These are phyloP conservation scores for Maudiozyma saulgeensis DNA, from an alignment of 805 yeast genomes.

Conservation along the genomic window DNA sequence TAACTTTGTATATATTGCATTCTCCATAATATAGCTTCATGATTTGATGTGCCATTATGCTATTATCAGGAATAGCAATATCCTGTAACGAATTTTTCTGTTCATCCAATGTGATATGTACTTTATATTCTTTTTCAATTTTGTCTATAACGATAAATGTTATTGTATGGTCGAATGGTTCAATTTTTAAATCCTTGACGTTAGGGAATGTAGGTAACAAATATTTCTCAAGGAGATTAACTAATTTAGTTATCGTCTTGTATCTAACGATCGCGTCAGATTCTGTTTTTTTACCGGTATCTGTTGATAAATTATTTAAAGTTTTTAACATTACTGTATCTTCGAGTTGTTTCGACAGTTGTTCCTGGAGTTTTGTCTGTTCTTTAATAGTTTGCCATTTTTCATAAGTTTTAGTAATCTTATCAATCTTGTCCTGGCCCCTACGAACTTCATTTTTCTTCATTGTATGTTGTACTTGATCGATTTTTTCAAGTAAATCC, in stretches of 20 bases:
- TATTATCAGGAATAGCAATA: not conserved
- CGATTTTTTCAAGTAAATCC: conserved; percentile 14
- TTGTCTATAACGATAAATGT: not conserved
- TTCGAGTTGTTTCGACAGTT: conserved; percentile 1
- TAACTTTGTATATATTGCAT: conserved; percentile 5
- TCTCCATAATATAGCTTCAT: conserved; percentile 1
- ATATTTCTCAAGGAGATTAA: not conserved
- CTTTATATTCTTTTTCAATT: too few species aligned
- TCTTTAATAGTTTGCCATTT: conserved; percentile 8
- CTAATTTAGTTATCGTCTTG: not conserved
- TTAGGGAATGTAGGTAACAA: not conserved
- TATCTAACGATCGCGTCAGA: not conserved
- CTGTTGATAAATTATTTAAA: too few species aligned
- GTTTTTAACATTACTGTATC: too few species aligned
- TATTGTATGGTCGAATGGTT: not conserved
- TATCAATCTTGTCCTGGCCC: conserved; percentile 1
- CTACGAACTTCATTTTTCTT: conserved; percentile 4
- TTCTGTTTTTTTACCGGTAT: too few species aligned
- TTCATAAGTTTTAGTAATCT: conserved; percentile 3
- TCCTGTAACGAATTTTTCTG: not conserved
- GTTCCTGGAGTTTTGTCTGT: not conserved
- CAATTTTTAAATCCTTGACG: not conserved
- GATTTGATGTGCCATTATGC: not conserved
- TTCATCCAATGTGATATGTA: not conserved
- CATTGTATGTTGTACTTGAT: conserved; percentile 9